These are phyloP conservation scores for Cyberlindnera mississippiensis DNA, from an alignment of 805 yeast species.

Conservation along the genomic window DNA sequence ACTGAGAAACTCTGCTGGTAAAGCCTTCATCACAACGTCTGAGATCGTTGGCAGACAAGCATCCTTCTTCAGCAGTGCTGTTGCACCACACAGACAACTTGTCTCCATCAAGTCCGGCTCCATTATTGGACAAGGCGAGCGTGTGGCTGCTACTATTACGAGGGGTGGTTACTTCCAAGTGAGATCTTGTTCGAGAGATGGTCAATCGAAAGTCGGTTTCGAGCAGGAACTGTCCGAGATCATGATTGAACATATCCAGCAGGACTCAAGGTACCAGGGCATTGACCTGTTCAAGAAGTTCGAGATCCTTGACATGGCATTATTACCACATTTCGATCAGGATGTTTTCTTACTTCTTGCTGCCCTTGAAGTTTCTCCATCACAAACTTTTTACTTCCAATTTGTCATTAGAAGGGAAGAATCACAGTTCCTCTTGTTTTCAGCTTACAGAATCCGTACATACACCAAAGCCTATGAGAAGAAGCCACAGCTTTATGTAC, in stretches of 20 bases:
- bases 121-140: conserved; percentile 46
- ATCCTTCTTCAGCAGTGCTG: conserved; percentile 32
- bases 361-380: conserved; percentile 24
- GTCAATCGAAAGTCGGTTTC: conserved; percentile 36
- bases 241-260: conserved; percentile 35
- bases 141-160: conserved; percentile 39
- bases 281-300: conserved; percentile 35
- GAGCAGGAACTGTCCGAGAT: conserved; percentile 34
- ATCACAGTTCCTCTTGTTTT: conserved; percentile 50
- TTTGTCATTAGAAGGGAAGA: conserved; percentile 50
- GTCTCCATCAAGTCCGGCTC: conserved; percentile 56
- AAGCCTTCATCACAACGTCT: conserved; percentile 37
- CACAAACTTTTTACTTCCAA: conserved; percentile 41
- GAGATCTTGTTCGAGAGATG: conserved; percentile 47
- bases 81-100: conserved; percentile 38
- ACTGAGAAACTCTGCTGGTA: conserved; percentile 66
- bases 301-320: conserved; percentile 59
- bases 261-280: conserved; percentile 45
- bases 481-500: conserved; percentile 50
- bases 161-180: conserved; percentile 41
- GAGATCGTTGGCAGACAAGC: conserved; percentile 29
- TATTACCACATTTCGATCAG: conserved; percentile 35
- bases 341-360: conserved; percentile 47
- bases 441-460: conserved; percentile 63
- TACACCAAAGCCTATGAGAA: conserved; percentile 31